Evolutionary conservation across 345 rosid genomes (phyloP).

Genomic region (Brassica juncea): DNA sequence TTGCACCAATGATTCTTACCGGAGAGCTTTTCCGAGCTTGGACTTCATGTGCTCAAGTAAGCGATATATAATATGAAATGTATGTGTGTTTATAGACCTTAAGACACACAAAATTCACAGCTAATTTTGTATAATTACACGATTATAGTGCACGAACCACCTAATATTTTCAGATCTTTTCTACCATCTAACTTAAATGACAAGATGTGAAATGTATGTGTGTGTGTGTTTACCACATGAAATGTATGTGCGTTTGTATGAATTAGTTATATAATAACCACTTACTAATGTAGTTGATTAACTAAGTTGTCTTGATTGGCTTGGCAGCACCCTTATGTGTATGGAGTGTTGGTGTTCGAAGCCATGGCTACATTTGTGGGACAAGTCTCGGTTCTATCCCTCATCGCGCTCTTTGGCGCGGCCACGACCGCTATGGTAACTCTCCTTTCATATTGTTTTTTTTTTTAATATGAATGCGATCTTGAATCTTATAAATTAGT

Average conservation of each 20-base stretch:
- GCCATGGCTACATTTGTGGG: slow-evolving; percentile 88
- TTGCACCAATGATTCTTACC: slow-evolving; percentile 78
- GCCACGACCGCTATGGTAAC: slow-evolving; percentile 88
- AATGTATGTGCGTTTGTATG: not conserved
- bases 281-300: not conserved
- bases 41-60: slow-evolving; percentile 77
- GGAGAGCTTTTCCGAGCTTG: slow-evolving; percentile 86
- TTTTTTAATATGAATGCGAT: not conserved
- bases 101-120: not conserved
- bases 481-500: not conserved
- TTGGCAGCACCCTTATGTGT: slow-evolving; percentile 73
- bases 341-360: slow-evolving; percentile 80
- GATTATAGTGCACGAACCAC: slow-evolving; percentile 1
- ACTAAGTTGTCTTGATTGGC: not conserved
- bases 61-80: not conserved
- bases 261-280: not conserved
- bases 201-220: not conserved
- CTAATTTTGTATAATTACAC: not conserved
- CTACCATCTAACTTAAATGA: not conserved
- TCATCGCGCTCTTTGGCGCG: slow-evolving; percentile 83
- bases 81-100: not conserved
- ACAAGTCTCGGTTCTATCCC: slow-evolving; percentile 77
- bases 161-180: not conserved
- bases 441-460: not conserved
- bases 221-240: not conserved